phyloP scores from a whole-genome alignment of 176 grass and related monocot genomes.

The Guadua angustifolia region DNA sequence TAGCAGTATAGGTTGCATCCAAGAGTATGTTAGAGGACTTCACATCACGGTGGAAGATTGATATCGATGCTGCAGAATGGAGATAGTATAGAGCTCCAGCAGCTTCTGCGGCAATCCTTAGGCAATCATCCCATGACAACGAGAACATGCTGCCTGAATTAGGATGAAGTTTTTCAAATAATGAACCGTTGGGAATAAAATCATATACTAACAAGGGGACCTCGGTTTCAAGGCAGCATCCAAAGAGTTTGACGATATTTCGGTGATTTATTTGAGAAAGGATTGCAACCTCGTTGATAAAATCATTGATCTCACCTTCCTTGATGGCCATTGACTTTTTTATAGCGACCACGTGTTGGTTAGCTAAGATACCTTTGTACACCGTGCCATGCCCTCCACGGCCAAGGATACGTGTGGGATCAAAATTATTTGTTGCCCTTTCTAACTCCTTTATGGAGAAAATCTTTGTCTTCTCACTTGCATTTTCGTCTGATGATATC shows the following conservation, averaged over 20 bases:
- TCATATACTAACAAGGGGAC: background rate
- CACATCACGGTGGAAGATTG: background rate
- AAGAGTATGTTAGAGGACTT: background rate
- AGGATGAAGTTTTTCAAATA: background rate
- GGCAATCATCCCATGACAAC: background rate
- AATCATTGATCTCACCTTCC: background rate
- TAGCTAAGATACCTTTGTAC: background rate
- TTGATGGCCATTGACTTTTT: background rate
- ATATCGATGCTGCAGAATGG: background rate
- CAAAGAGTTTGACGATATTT: background rate
- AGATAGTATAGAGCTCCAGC: background rate
- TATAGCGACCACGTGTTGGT: background rate
- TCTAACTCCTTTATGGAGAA: too few species aligned
- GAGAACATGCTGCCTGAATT: background rate
- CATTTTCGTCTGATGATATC: too few species aligned
- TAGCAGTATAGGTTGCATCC: background rate
- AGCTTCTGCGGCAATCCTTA: background rate
- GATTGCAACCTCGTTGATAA: background rate
- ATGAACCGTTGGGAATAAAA: background rate
- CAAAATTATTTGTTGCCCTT: too few species aligned
- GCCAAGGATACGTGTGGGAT: background rate
- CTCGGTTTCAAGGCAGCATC: background rate
- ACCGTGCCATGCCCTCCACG: slow-evolving; percentile 12
- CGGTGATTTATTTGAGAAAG: background rate
- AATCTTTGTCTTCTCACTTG: too few species aligned